phyloP scores from a whole-genome alignment of 495 filamentous ascomycete species.

The Hyaloscypha finlandica region DNA sequence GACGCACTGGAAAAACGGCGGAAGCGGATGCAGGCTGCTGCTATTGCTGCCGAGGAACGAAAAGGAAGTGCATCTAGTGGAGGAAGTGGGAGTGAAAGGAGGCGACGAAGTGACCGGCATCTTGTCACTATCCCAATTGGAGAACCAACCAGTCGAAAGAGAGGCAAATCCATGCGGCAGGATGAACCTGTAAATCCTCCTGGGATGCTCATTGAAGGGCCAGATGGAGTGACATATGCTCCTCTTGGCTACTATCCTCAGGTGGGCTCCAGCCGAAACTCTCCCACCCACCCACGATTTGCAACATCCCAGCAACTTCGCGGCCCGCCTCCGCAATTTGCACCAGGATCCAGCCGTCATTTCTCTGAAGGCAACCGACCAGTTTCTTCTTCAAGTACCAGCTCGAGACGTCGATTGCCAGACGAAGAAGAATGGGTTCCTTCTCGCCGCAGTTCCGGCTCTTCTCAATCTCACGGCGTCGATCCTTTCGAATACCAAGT shows the following conservation, averaged over 20 bases:
- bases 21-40: conserved; percentile 56
- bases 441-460: conserved; percentile 30
- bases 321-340: conserved; percentile 13
- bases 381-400: conserved; percentile 31
- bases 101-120: conserved; percentile 24
- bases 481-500: conserved; percentile 36
- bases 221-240: conserved; percentile 31
- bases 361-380: conserved; percentile 30
- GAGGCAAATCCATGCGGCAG: conserved; percentile 23
- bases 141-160: conserved; percentile 33
- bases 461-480: conserved; percentile 16
- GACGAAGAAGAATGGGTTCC: conserved; percentile 34
- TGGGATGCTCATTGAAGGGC: conserved; percentile 34
- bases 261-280: conserved; percentile 31
- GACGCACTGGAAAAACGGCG: conserved; percentile 69
- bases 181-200: conserved; percentile 23
- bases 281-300: conserved; percentile 35
- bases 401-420: conserved; percentile 29
- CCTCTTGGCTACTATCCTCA: conserved; percentile 31
- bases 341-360: conserved; percentile 19
- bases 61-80: conserved; percentile 29
- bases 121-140: conserved; percentile 29
- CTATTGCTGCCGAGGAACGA: conserved; percentile 23
- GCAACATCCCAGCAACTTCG: conserved; percentile 28
- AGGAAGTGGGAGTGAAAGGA: conserved; percentile 30